Evolutionary conservation across 2,329 filamentous ascomycete species (phyloP), one percentile per base, ranked within the genome.

Genomic region (Aspergillus ruber): DNA sequence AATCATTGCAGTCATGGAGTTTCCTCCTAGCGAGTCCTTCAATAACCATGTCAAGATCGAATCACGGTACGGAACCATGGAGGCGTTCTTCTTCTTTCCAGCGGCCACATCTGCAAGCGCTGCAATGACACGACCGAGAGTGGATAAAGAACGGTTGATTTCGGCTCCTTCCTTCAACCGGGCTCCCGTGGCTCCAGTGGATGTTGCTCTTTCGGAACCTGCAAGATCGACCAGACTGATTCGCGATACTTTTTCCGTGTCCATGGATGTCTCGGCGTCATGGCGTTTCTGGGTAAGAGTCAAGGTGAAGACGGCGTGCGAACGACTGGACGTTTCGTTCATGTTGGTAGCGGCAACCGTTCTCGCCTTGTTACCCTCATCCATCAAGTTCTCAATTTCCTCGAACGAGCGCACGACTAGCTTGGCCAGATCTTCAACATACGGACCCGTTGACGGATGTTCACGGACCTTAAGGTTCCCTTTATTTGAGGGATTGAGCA

Each of bases 1-100:
- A 76, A 98, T 98, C 94, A 98, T 98, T 50, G 93, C 93, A 20
- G 93, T 98, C 88, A 97, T 91, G 67, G 91, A 97, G 77, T 98
- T 98, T 62, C 93, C 93, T 65, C 93, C 93, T 5, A 98, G 73
- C 3, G 91, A 97, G 67, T 98, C 94, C 65, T 98, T 98, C 56
- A 98, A 72, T 40, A 98, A 74, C 93, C 93, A 98, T 1, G 93
- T 98, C 56, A 98, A 73, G 43, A 98, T 83, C 63, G 89, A 95
- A 74, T 98, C 94, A 79, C 93, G 86, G 66, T 98, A 98, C 0
- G 93, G 94, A 1, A 98, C 93, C 69, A 94, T 83, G 10, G 77
- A 79, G 47, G 80, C 82, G 61, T 84, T 72, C 56, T 83, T 94
- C 65, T 85, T 85, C 72, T 89, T 91, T 15, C 85, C 85, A 1